A percentile compares a stretch with the other conserved stretches of the same genome.
Conservation (phyloP, 768 basidiomycete species). For the Hericium erinaceus region DNA sequence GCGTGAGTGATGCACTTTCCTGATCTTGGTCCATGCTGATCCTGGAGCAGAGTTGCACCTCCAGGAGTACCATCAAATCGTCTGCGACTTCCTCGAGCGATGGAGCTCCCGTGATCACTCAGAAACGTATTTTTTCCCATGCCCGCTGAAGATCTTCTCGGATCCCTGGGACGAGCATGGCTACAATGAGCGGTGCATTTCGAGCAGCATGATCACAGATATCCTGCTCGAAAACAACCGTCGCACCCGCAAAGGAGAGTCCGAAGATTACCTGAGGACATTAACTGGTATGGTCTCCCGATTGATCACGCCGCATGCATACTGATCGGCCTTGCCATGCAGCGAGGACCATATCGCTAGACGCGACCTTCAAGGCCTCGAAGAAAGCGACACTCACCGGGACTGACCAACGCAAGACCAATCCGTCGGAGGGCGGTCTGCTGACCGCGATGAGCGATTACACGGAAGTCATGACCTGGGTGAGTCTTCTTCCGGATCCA, state of each 20-base stretch:
- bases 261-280: constrained; percentile 4
- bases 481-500: not conserved
- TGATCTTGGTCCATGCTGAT: no score
- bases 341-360: not conserved
- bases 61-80: constrained; percentile 11
- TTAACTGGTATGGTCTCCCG: not conserved
- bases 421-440: constrained; percentile 7
- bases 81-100: constrained; percentile 13
- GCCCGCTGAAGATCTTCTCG: not conserved
- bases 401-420: not conserved
- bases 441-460: constrained; percentile 11
- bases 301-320: not conserved
- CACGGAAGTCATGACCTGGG: constrained; percentile 12
- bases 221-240: not conserved
- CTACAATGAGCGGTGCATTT: not conserved
- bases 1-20: not conserved
- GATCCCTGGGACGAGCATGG: not conserved
- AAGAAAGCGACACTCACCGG: not conserved
- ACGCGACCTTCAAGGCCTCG: not conserved
- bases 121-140: not conserved
- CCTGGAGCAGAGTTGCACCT: constrained; percentile 15
- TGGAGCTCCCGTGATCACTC: not conserved
- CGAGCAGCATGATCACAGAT: not conserved
- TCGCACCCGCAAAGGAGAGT: not conserved
- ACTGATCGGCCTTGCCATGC: not conserved